Evolutionary conservation across 2,329 filamentous ascomycete species (phyloP).

Genomic region (Phialophora expanda): DNA sequence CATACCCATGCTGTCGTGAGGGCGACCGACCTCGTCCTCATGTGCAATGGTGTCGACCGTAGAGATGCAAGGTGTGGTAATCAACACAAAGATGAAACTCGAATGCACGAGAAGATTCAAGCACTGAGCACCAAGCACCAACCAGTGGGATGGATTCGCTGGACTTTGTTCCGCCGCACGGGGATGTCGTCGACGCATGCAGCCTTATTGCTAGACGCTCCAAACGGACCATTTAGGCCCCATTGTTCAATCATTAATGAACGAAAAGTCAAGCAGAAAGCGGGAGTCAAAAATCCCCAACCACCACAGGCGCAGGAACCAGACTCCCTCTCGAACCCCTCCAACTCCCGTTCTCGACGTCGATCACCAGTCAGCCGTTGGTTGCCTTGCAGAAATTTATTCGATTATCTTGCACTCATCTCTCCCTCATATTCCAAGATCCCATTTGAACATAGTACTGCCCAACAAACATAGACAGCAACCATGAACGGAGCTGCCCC

Average conservation of each 20-base stretch:
- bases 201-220: neutral
- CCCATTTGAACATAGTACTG: neutral
- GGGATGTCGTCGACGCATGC: neutral
- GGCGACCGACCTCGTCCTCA: slow-evolving; percentile 26
- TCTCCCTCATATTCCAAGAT: neutral
- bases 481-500: slow-evolving; percentile 32
- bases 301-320: neutral
- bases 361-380: slow-evolving; percentile 22
- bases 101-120: slow-evolving; percentile 34
- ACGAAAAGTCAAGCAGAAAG: slow-evolving; percentile 5
- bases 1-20: slow-evolving; percentile 30
- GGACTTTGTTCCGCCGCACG: neutral
- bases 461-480: neutral
- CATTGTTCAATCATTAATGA: neutral
- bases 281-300: slow-evolving; percentile 10
- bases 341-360: neutral
- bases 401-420: neutral
- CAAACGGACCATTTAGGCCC: neutral
- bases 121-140: neutral
- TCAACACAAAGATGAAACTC: slow-evolving; percentile 14
- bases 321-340: slow-evolving; percentile 1
- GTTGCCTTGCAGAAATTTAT: slow-evolving; percentile 15
- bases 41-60: slow-evolving; percentile 16
- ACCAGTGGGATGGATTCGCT: slow-evolving; percentile 9
- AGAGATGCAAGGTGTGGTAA: slow-evolving; percentile 29